A percentile compares a stretch with the other conserved stretches of the same genome.
Conservation (phyloP, 1,284 basidiomycete species). For the Ceratorhiza oryzae-sativae region DNA sequence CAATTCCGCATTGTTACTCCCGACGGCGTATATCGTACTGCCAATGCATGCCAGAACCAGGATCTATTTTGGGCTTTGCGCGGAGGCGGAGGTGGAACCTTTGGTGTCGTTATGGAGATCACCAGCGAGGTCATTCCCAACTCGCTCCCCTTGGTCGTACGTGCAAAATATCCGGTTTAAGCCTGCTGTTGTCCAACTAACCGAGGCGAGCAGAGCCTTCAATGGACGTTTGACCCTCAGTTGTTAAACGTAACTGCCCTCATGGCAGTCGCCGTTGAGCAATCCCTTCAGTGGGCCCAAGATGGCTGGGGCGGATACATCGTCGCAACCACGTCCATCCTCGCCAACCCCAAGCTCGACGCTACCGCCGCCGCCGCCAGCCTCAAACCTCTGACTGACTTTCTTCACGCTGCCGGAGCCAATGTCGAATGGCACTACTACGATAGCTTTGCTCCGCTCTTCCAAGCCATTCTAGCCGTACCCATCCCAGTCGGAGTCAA, state of each 20-base stretch:
- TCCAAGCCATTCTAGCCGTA: not conserved
- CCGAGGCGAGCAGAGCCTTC: conserved; percentile 4
- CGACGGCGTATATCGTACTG: conserved; percentile 19
- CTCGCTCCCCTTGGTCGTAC: not conserved
- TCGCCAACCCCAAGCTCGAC: conserved; percentile 21
- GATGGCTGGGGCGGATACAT: conserved; percentile 42
- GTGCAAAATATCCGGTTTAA: not conserved
- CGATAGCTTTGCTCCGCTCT: conserved; percentile 1
- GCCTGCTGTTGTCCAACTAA: not conserved
- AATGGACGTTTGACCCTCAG: conserved; percentile 8
- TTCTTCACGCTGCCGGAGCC: not conserved
- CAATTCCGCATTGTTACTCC: conserved; percentile 37
- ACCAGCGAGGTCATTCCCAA: conserved; percentile 27
- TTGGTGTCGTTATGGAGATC: conserved; percentile 37
- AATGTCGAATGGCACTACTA: not conserved
- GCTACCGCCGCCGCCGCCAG: conserved; percentile 9
- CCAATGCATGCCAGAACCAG: conserved; percentile 47
- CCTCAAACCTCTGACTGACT: conserved; percentile 20
- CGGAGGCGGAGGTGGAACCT: conserved; percentile 39
- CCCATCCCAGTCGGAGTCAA: conserved; percentile 4
- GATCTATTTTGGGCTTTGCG: conserved; percentile 41
- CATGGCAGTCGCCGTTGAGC: not conserved
- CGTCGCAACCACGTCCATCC: conserved; percentile 8
- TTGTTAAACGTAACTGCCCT: not conserved
- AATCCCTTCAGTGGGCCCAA: conserved; percentile 25